Percentiles rank a stretch among this genome's conserved stretches.
Evolutionary conservation across 306 rosid genomes (phyloP).

Genomic region (Fragaria ananassa): DNA sequence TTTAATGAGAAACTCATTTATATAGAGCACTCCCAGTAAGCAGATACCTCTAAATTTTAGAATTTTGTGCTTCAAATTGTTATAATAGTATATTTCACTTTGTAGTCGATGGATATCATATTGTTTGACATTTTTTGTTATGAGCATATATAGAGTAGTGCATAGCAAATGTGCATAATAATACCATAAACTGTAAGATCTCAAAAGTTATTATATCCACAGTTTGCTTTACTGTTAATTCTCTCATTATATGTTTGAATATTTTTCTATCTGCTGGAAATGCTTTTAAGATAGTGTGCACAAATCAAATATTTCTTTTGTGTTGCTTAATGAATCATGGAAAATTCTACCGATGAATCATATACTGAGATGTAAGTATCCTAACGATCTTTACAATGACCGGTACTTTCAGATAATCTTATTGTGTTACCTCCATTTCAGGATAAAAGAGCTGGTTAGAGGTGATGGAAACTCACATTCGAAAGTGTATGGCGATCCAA

Average conservation of each 20-base stretch:
- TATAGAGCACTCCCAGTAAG: not conserved
- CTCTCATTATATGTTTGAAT: not conserved
- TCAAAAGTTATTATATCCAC: not conserved
- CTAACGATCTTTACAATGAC: not conserved
- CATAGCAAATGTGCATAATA: not conserved
- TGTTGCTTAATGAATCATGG: not conserved
- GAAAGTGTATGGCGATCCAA: constrained; percentile 57
- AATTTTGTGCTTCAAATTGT: constrained; percentile 3
- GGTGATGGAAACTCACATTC: constrained; percentile 42
- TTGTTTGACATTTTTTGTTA: not conserved
- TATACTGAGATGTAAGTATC: not conserved
- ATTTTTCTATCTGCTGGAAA: not conserved
- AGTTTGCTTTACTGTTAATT: not conserved
- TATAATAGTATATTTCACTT: not conserved
- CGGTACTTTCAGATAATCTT: constrained; percentile 12
- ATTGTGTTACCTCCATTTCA: constrained; percentile 33
- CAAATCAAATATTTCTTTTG: not conserved
- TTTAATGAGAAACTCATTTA: not conserved
- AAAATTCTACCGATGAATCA: no score
- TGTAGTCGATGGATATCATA: not conserved
- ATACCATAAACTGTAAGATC: not conserved
- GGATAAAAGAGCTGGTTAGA: constrained; percentile 62
- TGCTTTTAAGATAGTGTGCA: not conserved
- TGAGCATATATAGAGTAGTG: not conserved
- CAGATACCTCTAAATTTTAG: not conserved